Conservation (phyloP, 2,329 filamentous ascomycete genomes). For the Ampelomyces quisqualis region DNA sequence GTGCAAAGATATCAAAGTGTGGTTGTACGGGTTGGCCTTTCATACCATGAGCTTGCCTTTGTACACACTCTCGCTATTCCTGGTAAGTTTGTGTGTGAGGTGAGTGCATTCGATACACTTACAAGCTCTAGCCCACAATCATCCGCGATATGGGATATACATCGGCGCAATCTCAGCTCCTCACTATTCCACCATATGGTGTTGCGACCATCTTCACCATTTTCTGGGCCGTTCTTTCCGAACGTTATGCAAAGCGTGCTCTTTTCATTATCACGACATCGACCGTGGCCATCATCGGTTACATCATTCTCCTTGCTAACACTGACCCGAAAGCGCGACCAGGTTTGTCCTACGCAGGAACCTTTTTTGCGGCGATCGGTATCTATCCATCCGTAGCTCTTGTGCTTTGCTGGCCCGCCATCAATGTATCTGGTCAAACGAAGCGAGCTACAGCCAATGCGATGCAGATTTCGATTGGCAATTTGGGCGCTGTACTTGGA, state of each 20-base stretch:
- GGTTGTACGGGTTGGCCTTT: constrained; percentile 68
- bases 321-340: constrained; percentile 32
- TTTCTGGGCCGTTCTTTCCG: constrained; percentile 37
- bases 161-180: constrained; percentile 45
- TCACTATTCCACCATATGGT: constrained; percentile 51
- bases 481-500: constrained; percentile 46
- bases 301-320: constrained; percentile 44
- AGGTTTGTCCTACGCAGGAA: constrained; percentile 42
- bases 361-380: constrained; percentile 43
- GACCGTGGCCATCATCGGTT: constrained; percentile 39
- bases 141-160: constrained; percentile 49
- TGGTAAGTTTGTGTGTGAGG: constrained; percentile 43
- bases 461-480: constrained; percentile 54
- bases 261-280: constrained; percentile 41
- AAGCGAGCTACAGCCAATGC: constrained; percentile 54
- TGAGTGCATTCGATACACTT: constrained; percentile 4
- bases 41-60: constrained; percentile 67
- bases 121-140: constrained; percentile 54
- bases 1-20: constrained; percentile 49
- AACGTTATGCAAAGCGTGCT: constrained; percentile 34
- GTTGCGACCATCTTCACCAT: constrained; percentile 42
- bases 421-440: constrained; percentile 56
- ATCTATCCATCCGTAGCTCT: constrained; percentile 45
- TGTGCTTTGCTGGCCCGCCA: constrained; percentile 53
- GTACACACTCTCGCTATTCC: constrained; percentile 42